Conservation (phyloP, 129 eudicot species). For the Kitagawia praeruptora region DNA sequence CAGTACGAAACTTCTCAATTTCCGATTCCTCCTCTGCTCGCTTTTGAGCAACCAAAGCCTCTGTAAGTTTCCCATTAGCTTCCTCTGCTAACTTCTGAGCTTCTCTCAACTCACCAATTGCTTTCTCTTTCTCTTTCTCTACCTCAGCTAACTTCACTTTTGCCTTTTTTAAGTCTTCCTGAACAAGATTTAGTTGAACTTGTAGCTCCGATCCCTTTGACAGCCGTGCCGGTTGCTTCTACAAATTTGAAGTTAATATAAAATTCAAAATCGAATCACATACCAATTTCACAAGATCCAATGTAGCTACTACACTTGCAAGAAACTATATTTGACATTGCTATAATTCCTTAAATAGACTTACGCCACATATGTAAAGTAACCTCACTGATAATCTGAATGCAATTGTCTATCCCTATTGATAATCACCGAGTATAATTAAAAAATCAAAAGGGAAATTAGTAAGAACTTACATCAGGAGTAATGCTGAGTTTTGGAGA, state of each 20-base stretch:
- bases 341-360: not conserved
- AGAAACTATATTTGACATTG: not conserved
- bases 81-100: slow-evolving; percentile 67
- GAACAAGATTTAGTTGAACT: slow-evolving; percentile 54
- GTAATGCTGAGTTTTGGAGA: slow-evolving; percentile 58
- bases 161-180: slow-evolving; percentile 77
- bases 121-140: slow-evolving; percentile 75
- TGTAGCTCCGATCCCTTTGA: slow-evolving; percentile 72
- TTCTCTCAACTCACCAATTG: slow-evolving; percentile 58
- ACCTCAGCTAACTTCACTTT: slow-evolving; percentile 54
- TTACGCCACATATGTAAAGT: not conserved
- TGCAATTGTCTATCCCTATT: not conserved
- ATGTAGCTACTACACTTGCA: not conserved
- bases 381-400: not conserved
- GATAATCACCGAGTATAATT: not conserved
- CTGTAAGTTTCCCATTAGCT: slow-evolving; percentile 71
- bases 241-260: slow-evolving; percentile 6
- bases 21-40: slow-evolving; percentile 79
- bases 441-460: not conserved
- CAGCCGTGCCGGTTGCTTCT: slow-evolving; percentile 68
- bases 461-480: slow-evolving; percentile 54
- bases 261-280: not conserved
- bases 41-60: slow-evolving; percentile 81
- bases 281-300: slow-evolving; percentile 5
- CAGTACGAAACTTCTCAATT: slow-evolving; percentile 84